Evolutionary conservation across 805 yeast genomes (phyloP).

Genomic region (Yueomyces sinensis): DNA sequence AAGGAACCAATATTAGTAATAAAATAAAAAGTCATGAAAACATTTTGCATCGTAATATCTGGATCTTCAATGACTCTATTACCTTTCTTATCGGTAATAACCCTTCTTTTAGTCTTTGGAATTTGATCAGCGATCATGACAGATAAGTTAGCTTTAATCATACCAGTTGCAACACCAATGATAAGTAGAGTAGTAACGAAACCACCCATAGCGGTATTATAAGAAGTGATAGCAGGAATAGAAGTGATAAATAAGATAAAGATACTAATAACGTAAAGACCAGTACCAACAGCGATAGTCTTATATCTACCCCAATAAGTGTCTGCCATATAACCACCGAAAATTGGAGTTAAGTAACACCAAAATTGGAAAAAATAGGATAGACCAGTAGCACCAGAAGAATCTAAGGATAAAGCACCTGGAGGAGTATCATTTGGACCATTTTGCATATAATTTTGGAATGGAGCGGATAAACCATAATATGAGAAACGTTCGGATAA

Average conservation of each 20-base stretch:
- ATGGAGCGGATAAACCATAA: slow-evolving; percentile 65
- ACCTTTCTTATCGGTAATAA: slow-evolving; percentile 46
- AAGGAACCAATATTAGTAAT: slow-evolving; percentile 67
- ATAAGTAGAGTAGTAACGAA: slow-evolving; percentile 30
- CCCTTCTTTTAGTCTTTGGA: slow-evolving; percentile 45
- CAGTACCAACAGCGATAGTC: slow-evolving; percentile 49
- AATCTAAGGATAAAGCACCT: slow-evolving; percentile 50
- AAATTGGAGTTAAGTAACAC: slow-evolving; percentile 69
- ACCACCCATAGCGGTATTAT: slow-evolving; percentile 49
- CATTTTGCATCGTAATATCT: slow-evolving; percentile 54
- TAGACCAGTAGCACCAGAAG: slow-evolving; percentile 55
- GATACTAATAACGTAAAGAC: slow-evolving; percentile 47
- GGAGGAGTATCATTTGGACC: slow-evolving; percentile 27
- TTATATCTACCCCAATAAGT: slow-evolving; percentile 60
- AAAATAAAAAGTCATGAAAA: slow-evolving; percentile 65
- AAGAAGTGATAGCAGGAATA: slow-evolving; percentile 39
- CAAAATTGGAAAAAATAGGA: slow-evolving; percentile 72
- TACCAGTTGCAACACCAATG: slow-evolving; percentile 70
- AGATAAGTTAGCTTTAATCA: slow-evolving; percentile 66
- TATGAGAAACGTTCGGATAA: slow-evolving; percentile 72
- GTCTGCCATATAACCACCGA: slow-evolving; percentile 68
- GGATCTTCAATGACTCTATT: slow-evolving; percentile 60
- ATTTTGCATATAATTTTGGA: slow-evolving; percentile 68
- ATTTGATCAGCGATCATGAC: slow-evolving; percentile 61
- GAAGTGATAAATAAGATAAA: slow-evolving; percentile 58